Evolutionary conservation across 257 asterid genomes (phyloP), one percentile per base, ranked within the genome.

Genomic region (Handroanthus guayacan): DNA sequence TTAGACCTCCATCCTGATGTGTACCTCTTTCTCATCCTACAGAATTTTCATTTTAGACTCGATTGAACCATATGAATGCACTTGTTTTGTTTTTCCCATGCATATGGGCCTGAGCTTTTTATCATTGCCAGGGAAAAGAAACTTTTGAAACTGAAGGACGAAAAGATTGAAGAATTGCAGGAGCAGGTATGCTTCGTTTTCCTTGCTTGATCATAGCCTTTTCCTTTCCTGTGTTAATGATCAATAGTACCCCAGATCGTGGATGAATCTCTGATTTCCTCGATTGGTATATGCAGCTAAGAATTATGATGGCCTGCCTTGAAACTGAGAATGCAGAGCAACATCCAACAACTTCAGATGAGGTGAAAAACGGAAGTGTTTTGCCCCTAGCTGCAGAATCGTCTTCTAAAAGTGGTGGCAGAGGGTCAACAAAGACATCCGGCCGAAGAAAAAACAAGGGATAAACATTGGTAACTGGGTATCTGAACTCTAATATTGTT

Each of bases 81-180:
- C 14, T 38, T 56, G 17, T 54, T 39, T 17, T 61, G 73, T 56
- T 31, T 48, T 10, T 64, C 48, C 34, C 56, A 61, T 55, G 47
- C 62, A 4, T 25, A 16, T 47, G 18, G 5, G 37, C 52, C 47
- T 54, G 39, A 36, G 47, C 39, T 51, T 67, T 57, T 48, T 63
- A 45, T 54, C 58, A 57, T 62, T 80, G 78, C 57, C 50, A 93
- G 98, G 93, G 95, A 90, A 81, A 85, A 81, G 82, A 80, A 57
- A 74, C 71, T 80, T 68, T 36, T 85, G 77, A 77, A 62, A 43
- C 45, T 62, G 43, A 93, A 88, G 86, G 92, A 91, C 64, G 77
- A 81, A 69, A 85, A 72, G 87, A 87, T 93, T 82, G 80, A 81
- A 78, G 89, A 91, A 78, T 80, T 95, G 86, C 97, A 95, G 88